Evolutionary conservation across 768 basidiomycete genomes (phyloP), one percentile per base, ranked within the genome.

Genomic region (Boletus coccyginus): DNA sequence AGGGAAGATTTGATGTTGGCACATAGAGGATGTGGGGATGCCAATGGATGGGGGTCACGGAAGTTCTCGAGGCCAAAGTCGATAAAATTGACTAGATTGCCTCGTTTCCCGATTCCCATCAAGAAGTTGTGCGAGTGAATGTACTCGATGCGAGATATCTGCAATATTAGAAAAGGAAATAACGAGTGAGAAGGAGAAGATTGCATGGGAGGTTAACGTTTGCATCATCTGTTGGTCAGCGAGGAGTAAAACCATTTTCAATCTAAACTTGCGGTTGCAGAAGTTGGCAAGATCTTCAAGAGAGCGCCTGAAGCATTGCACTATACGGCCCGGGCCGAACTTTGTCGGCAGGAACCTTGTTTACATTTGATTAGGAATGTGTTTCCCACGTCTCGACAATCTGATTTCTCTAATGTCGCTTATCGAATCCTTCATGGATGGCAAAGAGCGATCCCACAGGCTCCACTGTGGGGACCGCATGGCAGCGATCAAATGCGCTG

Each of bases 61-160:
- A 95, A 99, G 81, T 99, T 99, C 84, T 98, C 97, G 45, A 99
- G 84, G 79, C 97, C 94, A 54, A 97, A 97, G 70, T 97, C 94
- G 71, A 96, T 92, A 63, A 98, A 91, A 66, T 99, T 99, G 78
- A 99, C 97, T 75, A 98, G 97, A 71, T 98, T 99, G 61, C 97
- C 96, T 63, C 97, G 94, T 80, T 98, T 98, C 64, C 96, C 96
- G 63, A 98, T 98, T 44, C 96, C 96, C 96, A 99, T 99, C 70
- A 99, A 76, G 80, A 99, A 99, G 78, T 99, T 98, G 81, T 98
- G 92, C 10, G 95, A 98, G 78, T 99, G 97, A 67, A 98, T 93
- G 78, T 99, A 99, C 71, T 99, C 97, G 70, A 98, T 93, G 62
- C 97, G 93, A 49, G 96, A 98, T 67, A 99, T 93, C 94, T 97